Evolutionary conservation across 768 basidiomycete species (phyloP), one percentile per base, ranked within the genome.

Genomic region (Daedalea quercina): DNA sequence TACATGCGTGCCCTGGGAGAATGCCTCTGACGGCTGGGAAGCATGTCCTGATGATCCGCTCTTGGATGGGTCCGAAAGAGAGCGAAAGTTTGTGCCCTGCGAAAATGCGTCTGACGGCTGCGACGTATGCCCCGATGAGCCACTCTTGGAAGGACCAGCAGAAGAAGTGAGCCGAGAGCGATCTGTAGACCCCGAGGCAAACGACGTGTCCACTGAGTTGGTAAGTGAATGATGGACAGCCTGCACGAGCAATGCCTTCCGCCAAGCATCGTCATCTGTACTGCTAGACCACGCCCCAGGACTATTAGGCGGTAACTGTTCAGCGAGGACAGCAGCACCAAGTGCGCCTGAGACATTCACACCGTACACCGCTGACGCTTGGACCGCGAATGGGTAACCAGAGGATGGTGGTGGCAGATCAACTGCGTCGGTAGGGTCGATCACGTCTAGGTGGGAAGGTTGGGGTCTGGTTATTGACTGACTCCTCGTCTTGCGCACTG

Each of bases 371-470:
- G 83, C 84, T 51, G 88, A 87, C 23, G 88, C 78, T 63, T 90
- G 88, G 35, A 86, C 78, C 7, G 84, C 80, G 59, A 90, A 85
- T 1, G 83, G 84, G 62, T 87, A 88, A 33, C 73, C 74, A 34
- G 82, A 72, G 33, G 84, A 80, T 7, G 81, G 84, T 11, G 82
- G 84, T 4, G 76, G 82, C 31, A 91, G 64, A 62, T 92, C 90
- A 33, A 92, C 89, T 23, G 78, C 78, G 61, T 91, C 90, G 23
- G 90, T 92, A 11, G 90, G 90, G 68, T 92, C 90, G 59, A 91
- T 82, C 50, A 87, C 75, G 60, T 82, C 73, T 62, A 81, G 76
- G 56, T 76, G 66, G n/a, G 63, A 57, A 49, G 66, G 60, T 47
- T 66, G 61, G 55, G 68, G 69, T 41, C 62, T 65, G 49, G 68